Base-by-base conservation (phyloP, 257 asterid species). In the Solanum ahanhuiri region DNA sequence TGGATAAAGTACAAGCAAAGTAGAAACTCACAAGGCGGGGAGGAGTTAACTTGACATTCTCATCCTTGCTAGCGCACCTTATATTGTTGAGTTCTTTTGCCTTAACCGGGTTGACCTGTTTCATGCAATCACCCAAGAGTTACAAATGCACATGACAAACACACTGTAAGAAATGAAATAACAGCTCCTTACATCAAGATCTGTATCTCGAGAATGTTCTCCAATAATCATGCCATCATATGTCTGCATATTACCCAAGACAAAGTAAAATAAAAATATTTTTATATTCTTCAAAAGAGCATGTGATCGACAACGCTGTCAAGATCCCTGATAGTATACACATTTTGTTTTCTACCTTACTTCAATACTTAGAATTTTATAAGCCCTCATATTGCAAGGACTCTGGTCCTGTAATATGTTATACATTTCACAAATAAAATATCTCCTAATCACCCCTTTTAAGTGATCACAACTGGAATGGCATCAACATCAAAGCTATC, bases 201-300 rank as follows among this genome's bases (percentile, higher is more conserved):
- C 99, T 25, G 97, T 85, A 87, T 97, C 99, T 72, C 99, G 94
- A 8, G 99, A 94, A 91, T 97, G 98, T 90, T 97, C 98, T 87
- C 99, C 99, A 67, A 97, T 92, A 85, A 97, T 97, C 99, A 97
- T 97, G 90, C 99, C 99, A 88, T 97, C 98, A 90, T 97, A 97
- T 84, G 99, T 25, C 99, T 97, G 95, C 92, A 90, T 10, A 89
- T 54, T 48, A 87, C 66, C 60, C 41, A 85, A 45, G 35, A 45
- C 63, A 23, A 23, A 85, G 73, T 73, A 87, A 87, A 60, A 58
- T 25, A 45, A 84, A 9, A 77, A 41, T 23, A 39, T 64, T 37
- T 60, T 64, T 60, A 83, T 23, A 45, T 64, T 30, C 15, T 79
- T 48, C 84, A 25, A 28, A 79, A 45, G 28, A 25, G 66, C 84